These are phyloP conservation scores for Gelatoporia subvermispora DNA, from an alignment of 768 basidiomycete species.

Conservation along the genomic window DNA sequence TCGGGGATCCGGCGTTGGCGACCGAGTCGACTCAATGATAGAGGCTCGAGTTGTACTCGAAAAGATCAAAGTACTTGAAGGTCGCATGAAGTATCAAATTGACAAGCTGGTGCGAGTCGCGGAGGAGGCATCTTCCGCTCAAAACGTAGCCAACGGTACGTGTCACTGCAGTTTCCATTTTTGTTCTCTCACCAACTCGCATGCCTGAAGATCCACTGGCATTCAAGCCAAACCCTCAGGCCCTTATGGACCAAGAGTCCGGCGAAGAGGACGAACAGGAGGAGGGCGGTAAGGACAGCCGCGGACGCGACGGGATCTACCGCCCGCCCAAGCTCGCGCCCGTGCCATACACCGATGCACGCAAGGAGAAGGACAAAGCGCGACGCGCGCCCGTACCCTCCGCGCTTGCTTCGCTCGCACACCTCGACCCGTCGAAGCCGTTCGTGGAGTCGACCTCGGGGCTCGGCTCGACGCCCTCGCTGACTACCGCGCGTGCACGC, in stretches of 20 bases:
- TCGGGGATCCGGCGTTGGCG: slow-evolving; percentile 61
- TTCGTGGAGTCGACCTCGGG: slow-evolving; percentile 71
- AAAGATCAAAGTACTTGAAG: slow-evolving; percentile 80
- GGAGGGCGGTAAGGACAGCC: slow-evolving; percentile 14
- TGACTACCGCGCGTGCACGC: slow-evolving; percentile 65
- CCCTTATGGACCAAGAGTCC: slow-evolving; percentile 46
- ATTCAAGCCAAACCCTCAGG: slow-evolving; percentile 86
- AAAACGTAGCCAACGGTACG: slow-evolving; percentile 56
- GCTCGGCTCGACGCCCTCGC: slow-evolving; percentile 54
- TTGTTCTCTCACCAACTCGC: background rate
- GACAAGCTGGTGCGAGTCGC: slow-evolving; percentile 85
- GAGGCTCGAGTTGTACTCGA: slow-evolving; percentile 82
- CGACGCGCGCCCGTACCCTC: slow-evolving; percentile 56
- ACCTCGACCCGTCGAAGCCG: slow-evolving; percentile 55
- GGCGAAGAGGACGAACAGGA: slow-evolving; percentile 30
- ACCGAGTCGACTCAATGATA: slow-evolving; percentile 75
- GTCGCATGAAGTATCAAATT: slow-evolving; percentile 90
- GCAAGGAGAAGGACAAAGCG: slow-evolving; percentile 36
- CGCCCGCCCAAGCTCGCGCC: slow-evolving; percentile 87
- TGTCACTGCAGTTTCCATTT: background rate
- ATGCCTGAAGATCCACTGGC: slow-evolving; percentile 71
- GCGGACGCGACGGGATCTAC: slow-evolving; percentile 54
- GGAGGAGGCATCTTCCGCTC: slow-evolving; percentile 44
- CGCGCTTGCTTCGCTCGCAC: slow-evolving; percentile 50
- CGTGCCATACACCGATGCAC: slow-evolving; percentile 71